Conservation (phyloP, 441 rosid genomes). For the Populus hybrid region DNA sequence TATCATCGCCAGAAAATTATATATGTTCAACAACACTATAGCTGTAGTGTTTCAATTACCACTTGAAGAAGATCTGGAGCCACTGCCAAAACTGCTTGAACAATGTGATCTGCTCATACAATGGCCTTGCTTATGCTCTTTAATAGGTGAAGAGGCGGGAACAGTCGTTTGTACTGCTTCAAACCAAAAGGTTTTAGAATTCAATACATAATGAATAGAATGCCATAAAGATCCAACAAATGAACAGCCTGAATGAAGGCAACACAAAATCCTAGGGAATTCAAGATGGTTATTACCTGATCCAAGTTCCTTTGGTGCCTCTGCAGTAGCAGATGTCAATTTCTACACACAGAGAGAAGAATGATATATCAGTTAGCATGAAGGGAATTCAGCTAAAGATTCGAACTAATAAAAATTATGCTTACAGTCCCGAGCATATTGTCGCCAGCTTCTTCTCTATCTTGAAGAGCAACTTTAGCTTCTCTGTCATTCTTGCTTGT, state of each 20-base stretch:
- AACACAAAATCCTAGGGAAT: constrained; percentile 9
- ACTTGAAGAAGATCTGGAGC: constrained; percentile 73
- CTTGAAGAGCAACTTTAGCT: constrained; percentile 41
- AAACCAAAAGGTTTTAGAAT: constrained; percentile 19
- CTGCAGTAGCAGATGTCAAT: constrained; percentile 30
- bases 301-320: constrained; percentile 34
- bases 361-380: too few species aligned
- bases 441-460: constrained; percentile 35
- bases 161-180: constrained; percentile 35
- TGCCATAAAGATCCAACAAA: constrained; percentile 10
- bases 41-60: constrained; percentile 39
- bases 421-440: constrained; percentile 46
- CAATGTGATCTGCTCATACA: constrained; percentile 56
- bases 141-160: constrained; percentile 35
- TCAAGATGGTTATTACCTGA: constrained; percentile 38
- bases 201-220: constrained; percentile 16
- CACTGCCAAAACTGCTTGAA: constrained; percentile 76
- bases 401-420: constrained; percentile 11
- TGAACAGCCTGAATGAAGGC: not conserved
- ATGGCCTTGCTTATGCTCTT: constrained; percentile 38
- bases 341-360: constrained; percentile 39
- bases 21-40: not conserved
- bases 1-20: constrained; percentile 5
- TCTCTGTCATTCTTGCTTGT: constrained; percentile 42
- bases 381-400: constrained; percentile 3